Evolutionary conservation across 2,329 filamentous ascomycete species (phyloP).

Genomic region (Botrytis squamosa): DNA sequence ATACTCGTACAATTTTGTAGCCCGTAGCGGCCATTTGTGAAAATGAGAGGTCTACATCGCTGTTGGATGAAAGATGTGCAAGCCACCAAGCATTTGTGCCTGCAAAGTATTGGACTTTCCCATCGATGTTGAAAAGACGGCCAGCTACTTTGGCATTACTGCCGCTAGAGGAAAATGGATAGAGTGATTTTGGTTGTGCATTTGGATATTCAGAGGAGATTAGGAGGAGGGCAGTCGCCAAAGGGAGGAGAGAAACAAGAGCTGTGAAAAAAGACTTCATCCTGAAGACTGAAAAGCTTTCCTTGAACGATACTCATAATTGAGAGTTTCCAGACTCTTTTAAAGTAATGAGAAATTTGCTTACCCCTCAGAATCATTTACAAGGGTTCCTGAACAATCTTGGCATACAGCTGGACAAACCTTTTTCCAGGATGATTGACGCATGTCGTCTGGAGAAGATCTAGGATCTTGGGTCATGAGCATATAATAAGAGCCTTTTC

Average conservation of each 20-base stretch:
- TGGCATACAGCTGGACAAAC: neutral
- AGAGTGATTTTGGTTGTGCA: constrained; percentile 1
- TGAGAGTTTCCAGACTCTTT: neutral
- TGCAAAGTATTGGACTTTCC: constrained; percentile 49
- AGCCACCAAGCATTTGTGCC: constrained; percentile 59
- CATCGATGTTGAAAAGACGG: constrained; percentile 45
- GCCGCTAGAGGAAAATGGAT: constrained; percentile 4
- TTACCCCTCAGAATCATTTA: constrained; percentile 3
- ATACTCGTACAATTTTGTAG: constrained; percentile 57
- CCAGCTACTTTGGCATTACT: constrained; percentile 32
- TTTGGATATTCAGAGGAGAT: constrained; percentile 2
- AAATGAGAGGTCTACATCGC: constrained; percentile 49
- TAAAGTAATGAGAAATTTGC: neutral
- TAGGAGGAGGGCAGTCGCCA: neutral
- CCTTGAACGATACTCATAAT: neutral
- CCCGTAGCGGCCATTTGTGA: constrained; percentile 42
- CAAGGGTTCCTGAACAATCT: neutral
- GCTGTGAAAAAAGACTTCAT: constrained; percentile 11
- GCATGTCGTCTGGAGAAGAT: too few relatives aligned
- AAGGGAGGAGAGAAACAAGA: constrained; percentile 6
- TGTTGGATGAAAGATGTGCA: constrained; percentile 51
- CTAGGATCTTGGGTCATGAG: neutral
- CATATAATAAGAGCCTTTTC: neutral
- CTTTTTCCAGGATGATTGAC: neutral
- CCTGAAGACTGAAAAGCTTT: neutral